Base-by-base conservation (phyloP, 805 yeast genomes). In the Candida lessepsii region DNA sequence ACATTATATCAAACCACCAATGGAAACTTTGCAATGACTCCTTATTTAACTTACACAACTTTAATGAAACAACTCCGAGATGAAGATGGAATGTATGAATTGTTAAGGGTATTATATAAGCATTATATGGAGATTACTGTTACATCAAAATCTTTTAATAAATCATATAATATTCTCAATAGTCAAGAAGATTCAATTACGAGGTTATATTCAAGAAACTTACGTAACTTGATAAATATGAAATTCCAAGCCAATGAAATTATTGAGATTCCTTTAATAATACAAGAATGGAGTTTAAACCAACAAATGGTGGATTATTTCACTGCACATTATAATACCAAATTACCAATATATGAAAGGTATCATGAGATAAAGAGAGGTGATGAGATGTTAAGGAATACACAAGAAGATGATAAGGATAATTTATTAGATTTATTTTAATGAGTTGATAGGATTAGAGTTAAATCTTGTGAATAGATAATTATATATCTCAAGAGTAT, bases 261-360 rank as follows among this genome's bases (percentile, higher is more conserved):
- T 1, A 66, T 60, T 39, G 51, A 60, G 18, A 47, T 40, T 2
- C 64, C 64, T 9, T 49, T 67, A 11, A 54, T 15, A 17, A 55
- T 41, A 10, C 48, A 54, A n/a, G 59, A 67, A 49, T 69, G 75
- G 75, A 36, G 60, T 4, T 44, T 69, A 9, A 57, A 61, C 45
- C 40, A 44, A 1, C 33, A 35, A 18, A 67, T 68, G 73, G 45
- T 40, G 9, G 34, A 42, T n/a, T 33, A 41, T 8, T 42, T 65
- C 25, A 41, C n/a, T 5, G 7, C 24, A 9, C 35, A 37, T 20
- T 45, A 40, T 29, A 8, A 29, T 4, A 10, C 30, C 11, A 31
- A 28, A 20, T 28, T 42, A 15, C 44, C 44, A 5, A 18, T 27
- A 11, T 25, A 29, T 27, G 35, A 32, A 11, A 32, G 15, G 16